Conservation (phyloP, 73 alveolate genomes). For the Stentor coeruleus region DNA sequence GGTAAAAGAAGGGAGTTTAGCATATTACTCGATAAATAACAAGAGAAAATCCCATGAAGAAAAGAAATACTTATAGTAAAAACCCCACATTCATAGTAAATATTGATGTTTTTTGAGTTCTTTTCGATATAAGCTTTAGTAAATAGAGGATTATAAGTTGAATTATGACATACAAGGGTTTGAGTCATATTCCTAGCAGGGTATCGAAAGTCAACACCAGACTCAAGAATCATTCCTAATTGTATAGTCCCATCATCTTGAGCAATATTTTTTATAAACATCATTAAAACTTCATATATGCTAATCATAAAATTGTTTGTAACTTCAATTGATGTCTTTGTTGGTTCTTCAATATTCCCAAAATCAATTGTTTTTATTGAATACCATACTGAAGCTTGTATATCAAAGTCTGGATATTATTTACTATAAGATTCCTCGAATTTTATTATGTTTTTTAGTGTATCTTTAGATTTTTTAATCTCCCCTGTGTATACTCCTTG, state of each 20-base stretch:
- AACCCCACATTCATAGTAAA: background rate
- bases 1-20: background rate
- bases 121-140: background rate
- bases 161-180: background rate
- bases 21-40: too few species aligned
- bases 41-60: background rate
- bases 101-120: background rate
- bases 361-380: too few species aligned
- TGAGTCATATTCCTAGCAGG: background rate
- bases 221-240: background rate
- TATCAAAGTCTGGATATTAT: background rate
- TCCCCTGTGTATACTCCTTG: background rate
- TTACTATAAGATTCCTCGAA: background rate
- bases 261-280: background rate
- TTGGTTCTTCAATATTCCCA: background rate
- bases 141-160: background rate
- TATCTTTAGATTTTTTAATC: background rate
- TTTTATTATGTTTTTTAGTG: background rate
- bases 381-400: background rate
- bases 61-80: too few species aligned
- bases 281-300: background rate
- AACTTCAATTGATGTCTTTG: background rate
- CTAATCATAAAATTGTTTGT: too few species aligned
- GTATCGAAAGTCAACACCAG: background rate
- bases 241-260: background rate